Base-by-base conservation (phyloP, 1,284 basidiomycete genomes). In the Marasmius tenuissimus region DNA sequence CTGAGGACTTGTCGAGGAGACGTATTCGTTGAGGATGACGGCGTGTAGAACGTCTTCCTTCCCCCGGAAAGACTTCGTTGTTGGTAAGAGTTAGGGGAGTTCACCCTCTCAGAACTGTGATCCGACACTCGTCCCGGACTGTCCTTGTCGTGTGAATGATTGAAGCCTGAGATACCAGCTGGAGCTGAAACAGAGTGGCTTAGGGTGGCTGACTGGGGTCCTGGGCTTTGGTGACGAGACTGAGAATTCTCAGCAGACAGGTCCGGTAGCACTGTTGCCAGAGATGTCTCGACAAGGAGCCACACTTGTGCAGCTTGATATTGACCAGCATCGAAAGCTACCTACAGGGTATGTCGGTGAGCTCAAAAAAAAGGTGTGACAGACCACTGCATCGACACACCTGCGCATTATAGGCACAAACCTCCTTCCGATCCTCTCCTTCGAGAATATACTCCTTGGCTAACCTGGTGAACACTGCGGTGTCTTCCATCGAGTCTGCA, bases 361-460 rank as follows among this genome's bases (percentile, higher is more conserved):
- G 48, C n/a, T 49, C 34, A 39, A 50, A 27, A 27, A 20, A 5
- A 27, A 49, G 14, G 20, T 33, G 40, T 27, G 18, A 20, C n/a
- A 51, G 33, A 9, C 33, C 62, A 6, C 27, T 8, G 48, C 49
- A 2, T 47, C 8, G 14, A 69, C 76, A 49, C 61, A 85, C 87
- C 72, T 85, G 77, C 20, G 88, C 86, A 64, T 92, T 92, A 60
- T 77, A 70, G 20, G 74, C 71, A 65, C 87, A 89, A 0, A 91
- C 76, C 0, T 71, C 73, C 34, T 70, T 73, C 61, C 83, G 80
- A 64, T 84, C 78, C 14, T 72, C 72, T 0, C 87, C 87, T 61
- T 88, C 84, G 56, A 93, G 77, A 1, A 85, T 71, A 67, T 93
- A 95, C 0, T 82, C 79, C 51, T 82, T 78, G 0, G 93, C 92